A percentile compares a stretch with the other conserved stretches of the same genome.
Conservation (phyloP, 805 yeast species). For the Spathaspora boniae region DNA sequence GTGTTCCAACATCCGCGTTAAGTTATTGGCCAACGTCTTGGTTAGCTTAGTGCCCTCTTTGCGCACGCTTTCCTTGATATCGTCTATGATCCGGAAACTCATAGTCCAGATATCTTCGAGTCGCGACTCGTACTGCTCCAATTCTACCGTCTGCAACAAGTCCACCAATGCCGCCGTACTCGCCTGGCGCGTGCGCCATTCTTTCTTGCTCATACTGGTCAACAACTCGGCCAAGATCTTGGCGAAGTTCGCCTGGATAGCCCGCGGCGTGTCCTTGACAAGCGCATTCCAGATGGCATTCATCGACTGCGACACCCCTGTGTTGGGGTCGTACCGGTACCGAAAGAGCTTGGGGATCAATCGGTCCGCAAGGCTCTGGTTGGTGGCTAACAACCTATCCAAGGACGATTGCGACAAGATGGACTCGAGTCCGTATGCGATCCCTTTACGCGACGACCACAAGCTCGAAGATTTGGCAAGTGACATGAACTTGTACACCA, state of each 20-base stretch:
- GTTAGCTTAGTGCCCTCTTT: conserved; percentile 73
- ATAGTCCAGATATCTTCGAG: conserved; percentile 77
- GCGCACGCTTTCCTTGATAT: conserved; percentile 89
- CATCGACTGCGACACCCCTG: conserved; percentile 77
- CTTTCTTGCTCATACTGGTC: conserved; percentile 68
- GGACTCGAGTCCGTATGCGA: conserved; percentile 89
- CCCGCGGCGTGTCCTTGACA: conserved; percentile 53
- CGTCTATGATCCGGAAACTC: conserved; percentile 89
- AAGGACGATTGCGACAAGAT: conserved; percentile 76
- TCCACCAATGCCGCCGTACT: conserved; percentile 70
- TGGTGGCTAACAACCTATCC: conserved; percentile 54
- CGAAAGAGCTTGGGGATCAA: conserved; percentile 81
- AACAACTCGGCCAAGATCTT: conserved; percentile 63
- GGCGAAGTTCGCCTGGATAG: conserved; percentile 52
- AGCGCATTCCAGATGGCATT: conserved; percentile 80
- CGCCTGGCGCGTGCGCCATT: conserved; percentile 94
- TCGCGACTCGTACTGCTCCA: conserved; percentile 47
- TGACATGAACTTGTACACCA: conserved; percentile 92
- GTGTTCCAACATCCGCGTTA: conserved; percentile 55
- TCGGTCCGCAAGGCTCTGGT: conserved; percentile 51
- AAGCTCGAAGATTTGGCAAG: conserved; percentile 80
- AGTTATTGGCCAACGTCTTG: conserved; percentile 57
- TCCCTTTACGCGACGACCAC: conserved; percentile 92
- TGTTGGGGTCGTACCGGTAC: conserved; percentile 80
- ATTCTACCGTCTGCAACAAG: conserved; percentile 57